These are phyloP conservation scores for Hordeum marinum DNA, from an alignment of 176 grass and related monocot species.

Conservation along the genomic window DNA sequence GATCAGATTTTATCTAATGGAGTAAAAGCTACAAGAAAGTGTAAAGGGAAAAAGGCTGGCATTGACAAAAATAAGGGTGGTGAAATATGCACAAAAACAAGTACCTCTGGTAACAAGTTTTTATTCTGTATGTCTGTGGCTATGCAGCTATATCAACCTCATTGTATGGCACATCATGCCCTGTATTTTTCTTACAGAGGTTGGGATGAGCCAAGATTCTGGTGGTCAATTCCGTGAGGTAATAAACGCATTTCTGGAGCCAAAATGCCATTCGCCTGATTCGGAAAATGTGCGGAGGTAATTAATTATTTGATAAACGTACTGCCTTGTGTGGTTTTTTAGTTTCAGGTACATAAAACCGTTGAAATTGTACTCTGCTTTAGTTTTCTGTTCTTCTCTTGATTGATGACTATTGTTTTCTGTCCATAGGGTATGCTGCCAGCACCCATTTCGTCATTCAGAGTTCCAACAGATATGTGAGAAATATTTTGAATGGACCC, in stretches of 20 bases:
- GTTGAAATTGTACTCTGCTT: background rate
- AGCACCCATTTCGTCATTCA: conserved; percentile 50
- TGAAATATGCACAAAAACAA: conserved; percentile 34
- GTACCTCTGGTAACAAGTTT: conserved; percentile 26
- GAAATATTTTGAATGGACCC: conserved; percentile 70
- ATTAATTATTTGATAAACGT: conserved; percentile 23
- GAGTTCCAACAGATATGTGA: conserved; percentile 75
- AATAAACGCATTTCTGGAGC: conserved; percentile 83
- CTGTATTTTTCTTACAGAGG: conserved; percentile 30
- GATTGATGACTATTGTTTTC: conserved; percentile 9
- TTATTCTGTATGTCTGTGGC: background rate
- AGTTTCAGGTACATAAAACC: background rate
- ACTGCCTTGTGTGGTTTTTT: conserved; percentile 4
- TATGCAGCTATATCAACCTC: background rate
- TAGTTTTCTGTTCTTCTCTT: background rate
- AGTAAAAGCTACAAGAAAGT: conserved; percentile 59
- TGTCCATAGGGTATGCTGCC: conserved; percentile 49
- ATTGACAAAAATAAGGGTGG: conserved; percentile 33
- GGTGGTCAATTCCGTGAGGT: conserved; percentile 49
- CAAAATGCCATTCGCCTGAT: conserved; percentile 84
- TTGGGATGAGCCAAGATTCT: conserved; percentile 29
- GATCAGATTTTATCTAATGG: conserved; percentile 60
- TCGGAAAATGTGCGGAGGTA: conserved; percentile 77
- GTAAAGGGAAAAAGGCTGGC: conserved; percentile 49
- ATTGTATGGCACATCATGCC: background rate